phyloP scores from a whole-genome alignment of 2,329 filamentous ascomycete genomes.

The Penicillium hordei region DNA sequence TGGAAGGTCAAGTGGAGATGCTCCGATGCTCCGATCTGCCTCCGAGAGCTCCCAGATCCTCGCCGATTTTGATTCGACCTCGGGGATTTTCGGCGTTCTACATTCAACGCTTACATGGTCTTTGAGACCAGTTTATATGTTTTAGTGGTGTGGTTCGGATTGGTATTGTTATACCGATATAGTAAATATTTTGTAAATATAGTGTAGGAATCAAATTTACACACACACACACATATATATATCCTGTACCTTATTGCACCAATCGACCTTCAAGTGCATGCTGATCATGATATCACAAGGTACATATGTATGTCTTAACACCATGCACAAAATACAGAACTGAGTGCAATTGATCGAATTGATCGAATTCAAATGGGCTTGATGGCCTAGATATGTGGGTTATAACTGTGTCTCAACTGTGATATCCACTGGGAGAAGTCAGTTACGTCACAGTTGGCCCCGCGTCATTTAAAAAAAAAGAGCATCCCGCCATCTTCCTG shows the following conservation, averaged over 20 bases:
- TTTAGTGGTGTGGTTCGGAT: neutral
- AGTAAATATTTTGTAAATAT: neutral
- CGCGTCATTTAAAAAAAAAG: slow-evolving; percentile 5
- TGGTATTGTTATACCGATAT: no score
- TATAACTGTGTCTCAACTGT: neutral
- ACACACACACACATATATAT: neutral
- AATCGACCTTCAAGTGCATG: neutral
- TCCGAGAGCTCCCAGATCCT: slow-evolving; percentile 9
- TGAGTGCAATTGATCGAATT: neutral
- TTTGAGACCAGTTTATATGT: neutral
- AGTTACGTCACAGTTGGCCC: slow-evolving; percentile 27
- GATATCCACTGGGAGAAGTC: slow-evolving; percentile 12
- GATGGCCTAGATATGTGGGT: neutral
- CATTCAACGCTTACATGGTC: neutral
- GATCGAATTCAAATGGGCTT: neutral
- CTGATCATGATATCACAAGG: neutral
- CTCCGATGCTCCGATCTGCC: slow-evolving; percentile 20
- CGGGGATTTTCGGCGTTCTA: slow-evolving; percentile 18
- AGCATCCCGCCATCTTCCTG: neutral
- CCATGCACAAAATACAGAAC: neutral
- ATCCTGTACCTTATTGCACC: neutral
- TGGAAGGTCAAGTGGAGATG: slow-evolving; percentile 19
- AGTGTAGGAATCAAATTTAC: neutral
- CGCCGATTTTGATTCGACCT: slow-evolving; percentile 1
- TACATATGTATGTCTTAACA: no score